Percentiles rank a stretch among this genome's conserved stretches.
phyloP scores from a whole-genome alignment of 371 early-diverging fungal species.

The Choanephora cucurbitarum region DNA sequence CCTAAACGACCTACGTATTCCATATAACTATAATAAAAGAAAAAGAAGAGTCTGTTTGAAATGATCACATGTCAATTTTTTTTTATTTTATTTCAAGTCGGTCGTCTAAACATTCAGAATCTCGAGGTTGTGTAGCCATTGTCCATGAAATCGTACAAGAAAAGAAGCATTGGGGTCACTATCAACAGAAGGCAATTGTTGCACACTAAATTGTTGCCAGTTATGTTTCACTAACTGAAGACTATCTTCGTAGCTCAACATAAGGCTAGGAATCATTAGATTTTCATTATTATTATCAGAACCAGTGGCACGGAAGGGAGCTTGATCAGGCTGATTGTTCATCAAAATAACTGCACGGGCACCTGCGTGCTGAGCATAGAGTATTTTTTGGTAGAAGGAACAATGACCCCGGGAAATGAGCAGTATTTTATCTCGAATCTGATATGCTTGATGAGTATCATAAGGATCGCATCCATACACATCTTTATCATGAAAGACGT shows the following conservation, averaged over 20 bases:
- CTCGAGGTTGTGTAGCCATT: slow-evolving; percentile 2
- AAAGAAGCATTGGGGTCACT: slow-evolving; percentile 7
- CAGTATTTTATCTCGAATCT: slow-evolving; percentile 36
- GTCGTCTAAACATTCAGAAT: slow-evolving; percentile 2
- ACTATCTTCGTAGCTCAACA: slow-evolving; percentile 5
- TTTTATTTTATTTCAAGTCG: neutral
- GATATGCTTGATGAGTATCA: slow-evolving; percentile 12
- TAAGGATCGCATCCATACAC: slow-evolving; percentile 43
- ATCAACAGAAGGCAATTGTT: slow-evolving; percentile 1
- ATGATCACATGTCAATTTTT: neutral
- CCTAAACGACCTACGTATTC: slow-evolving; percentile 49
- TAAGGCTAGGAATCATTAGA: slow-evolving; percentile 9
- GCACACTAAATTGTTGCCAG: neutral
- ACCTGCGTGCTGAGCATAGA: slow-evolving; percentile 50
- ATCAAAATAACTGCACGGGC: slow-evolving; percentile 51
- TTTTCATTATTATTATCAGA: too few species aligned
- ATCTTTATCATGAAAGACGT: neutral
- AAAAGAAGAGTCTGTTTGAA: neutral
- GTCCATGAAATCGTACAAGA: neutral
- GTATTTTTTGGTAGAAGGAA: slow-evolving; percentile 47
- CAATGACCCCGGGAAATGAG: slow-evolving; percentile 55
- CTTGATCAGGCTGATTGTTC: slow-evolving; percentile 4
- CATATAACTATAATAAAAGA: slow-evolving; percentile 24
- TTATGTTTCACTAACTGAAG: neutral
- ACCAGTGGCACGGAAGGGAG: neutral